Base-by-base conservation (phyloP, 768 basidiomycete species). In the Trametes cingulata region DNA sequence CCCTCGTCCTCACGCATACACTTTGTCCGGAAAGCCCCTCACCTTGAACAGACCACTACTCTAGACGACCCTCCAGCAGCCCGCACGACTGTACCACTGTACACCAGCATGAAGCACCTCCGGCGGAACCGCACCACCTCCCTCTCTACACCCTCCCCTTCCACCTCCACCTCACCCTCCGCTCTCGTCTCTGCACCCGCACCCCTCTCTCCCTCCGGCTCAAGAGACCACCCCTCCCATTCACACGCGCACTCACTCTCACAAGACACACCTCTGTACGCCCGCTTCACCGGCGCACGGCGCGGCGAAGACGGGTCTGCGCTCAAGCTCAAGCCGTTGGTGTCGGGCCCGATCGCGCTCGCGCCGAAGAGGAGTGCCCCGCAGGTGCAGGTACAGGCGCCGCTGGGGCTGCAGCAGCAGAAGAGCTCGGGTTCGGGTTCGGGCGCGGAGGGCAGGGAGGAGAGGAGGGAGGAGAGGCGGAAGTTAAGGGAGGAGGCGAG, bases 211-310 rank as follows among this genome's bases (percentile, higher is more conserved):
- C 12, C 58, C 61, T 1, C 13, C 55, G 25, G 19, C 56, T 20
- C 43, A 55, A 36, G 58, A 24, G 15, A 40, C 53, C 12, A 8
- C 58, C 13, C 15, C 63, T 6, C 42, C 46, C 10, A n/a, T n/a
- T n/a, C n/a, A n/a, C n/a, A n/a, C n/a, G n/a, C n/a, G n/a, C n/a
- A n/a, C n/a, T n/a, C n/a, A n/a, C n/a, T n/a, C n/a, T n/a, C n/a
- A n/a, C n/a, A n/a, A n/a, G 60, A 58, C 24, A 65, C 70, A 0
- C 71, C 71, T 9, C 60, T 72, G 17, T 72, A 72, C 39, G 68
- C 69, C 10, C 69, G 69, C 19, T 72, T 71, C 41, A 64, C 71
- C 35, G 62, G 45, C 60, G 17, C 40, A 22, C 60, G 60, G 29
- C 15, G 53, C 27, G 66, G 20, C 8, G 49, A 33, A 25, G 64